A percentile compares a stretch with the other conserved stretches of the same genome.
Conservation (phyloP, 495 filamentous ascomycete species). For the Tuber microsphaerosporum region DNA sequence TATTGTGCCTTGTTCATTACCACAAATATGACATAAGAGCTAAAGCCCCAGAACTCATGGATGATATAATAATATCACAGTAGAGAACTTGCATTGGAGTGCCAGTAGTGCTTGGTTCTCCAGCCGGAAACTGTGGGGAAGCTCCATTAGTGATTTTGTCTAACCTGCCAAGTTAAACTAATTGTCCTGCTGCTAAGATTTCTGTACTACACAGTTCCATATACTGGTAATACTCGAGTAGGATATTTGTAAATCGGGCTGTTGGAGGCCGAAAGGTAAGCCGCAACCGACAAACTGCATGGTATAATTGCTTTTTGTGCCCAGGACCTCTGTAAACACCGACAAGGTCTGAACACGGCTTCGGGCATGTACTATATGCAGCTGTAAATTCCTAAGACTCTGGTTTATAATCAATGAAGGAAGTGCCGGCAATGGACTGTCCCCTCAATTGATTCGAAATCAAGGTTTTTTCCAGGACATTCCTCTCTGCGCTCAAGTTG, state of each 20-base stretch:
- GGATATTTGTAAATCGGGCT: background rate
- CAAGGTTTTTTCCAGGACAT: background rate
- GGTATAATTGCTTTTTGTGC: background rate
- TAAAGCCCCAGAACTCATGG: background rate
- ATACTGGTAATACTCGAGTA: background rate
- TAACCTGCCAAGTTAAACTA: background rate
- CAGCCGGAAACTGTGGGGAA: no score
- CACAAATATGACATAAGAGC: no score
- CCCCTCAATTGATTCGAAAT: background rate
- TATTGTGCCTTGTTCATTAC: no score
- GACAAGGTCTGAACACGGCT: background rate
- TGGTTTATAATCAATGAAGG: background rate
- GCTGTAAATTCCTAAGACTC: background rate
- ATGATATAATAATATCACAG: no score
- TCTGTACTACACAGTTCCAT: background rate
- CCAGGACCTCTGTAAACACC: background rate
- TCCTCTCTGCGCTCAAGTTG: background rate
- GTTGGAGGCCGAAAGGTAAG: background rate
- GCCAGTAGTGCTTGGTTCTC: background rate
- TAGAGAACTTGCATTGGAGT: no score
- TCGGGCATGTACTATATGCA: background rate
- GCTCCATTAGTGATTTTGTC: background rate
- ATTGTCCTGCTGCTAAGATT: background rate
- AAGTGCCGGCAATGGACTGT: background rate
- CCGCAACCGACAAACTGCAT: background rate